Evolutionary conservation across 2,329 filamentous ascomycete genomes (phyloP), one percentile per base, ranked within the genome.

Genomic region (Claviceps humidiphila): DNA sequence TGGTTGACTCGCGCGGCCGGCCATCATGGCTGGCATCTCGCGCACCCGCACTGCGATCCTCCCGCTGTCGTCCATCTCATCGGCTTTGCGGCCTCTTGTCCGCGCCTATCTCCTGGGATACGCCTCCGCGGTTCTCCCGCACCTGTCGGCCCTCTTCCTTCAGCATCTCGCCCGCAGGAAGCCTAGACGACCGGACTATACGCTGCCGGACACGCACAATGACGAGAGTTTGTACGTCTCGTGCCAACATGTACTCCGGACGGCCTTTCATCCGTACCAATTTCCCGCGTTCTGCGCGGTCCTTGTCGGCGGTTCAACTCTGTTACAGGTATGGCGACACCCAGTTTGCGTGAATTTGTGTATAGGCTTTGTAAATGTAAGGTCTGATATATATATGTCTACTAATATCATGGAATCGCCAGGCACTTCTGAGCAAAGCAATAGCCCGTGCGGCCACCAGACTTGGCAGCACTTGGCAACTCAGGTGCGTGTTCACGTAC

Each of bases 221-320:
- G 57, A 62, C 37, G 54, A 59, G 17, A 59, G 63, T 14, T 68
- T 72, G 51, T 53, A 62, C 16, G 62, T 59, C 14, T 65, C 66
- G 45, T 61, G 61, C 5, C 55, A 60, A n/a, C 58, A 62, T 38
- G 74, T 80, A 53, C 61, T 82, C 38, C 66, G 65, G 42, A 71
- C 71, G 7, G 78, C 77, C 2, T 65, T 82, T 16, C 76, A 78
- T 45, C 66, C 69, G 52, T 74, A 75, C 54, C 71, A 79, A 8
- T 84, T 84, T 59, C 78, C 81, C 44, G 71, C 78, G 4, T 84
- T 84, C 61, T 84, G 80, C 61, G 80, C 79, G 7, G 69, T 73
- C 6, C 65, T 84, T 9, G 74, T 79, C 41, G 81, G 80, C 38
- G 79, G 80, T 41, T 76, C 74, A 56, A 80, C 78, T 24, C 62